phyloP scores from a whole-genome alignment of 371 early-diverging fungal species.

The Lichtheimia hyalospora region DNA sequence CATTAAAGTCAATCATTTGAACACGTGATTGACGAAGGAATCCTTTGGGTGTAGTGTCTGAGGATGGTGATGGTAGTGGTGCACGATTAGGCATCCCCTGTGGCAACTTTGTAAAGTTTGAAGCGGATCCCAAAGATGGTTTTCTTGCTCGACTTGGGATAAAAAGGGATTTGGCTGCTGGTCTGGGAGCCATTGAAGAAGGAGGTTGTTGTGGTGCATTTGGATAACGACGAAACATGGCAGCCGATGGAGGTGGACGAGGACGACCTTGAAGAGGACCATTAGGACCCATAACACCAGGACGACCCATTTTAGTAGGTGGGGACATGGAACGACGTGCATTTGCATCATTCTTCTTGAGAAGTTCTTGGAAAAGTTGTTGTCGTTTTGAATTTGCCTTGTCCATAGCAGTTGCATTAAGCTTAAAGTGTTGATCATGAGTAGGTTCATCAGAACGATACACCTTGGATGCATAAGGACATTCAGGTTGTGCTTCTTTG shows the following conservation, averaged over 20 bases:
- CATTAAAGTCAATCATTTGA: conserved; percentile 21
- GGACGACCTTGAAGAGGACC: neutral
- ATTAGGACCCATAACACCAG: too few species aligned
- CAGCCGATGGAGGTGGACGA: neutral
- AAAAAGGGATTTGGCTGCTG: neutral
- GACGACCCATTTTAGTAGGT: neutral
- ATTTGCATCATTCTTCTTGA: neutral
- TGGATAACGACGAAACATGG: too few species aligned
- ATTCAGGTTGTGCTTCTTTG: conserved; percentile 6
- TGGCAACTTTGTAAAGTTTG: neutral
- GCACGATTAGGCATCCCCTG: conserved; percentile 11
- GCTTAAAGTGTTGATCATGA: conserved; percentile 12
- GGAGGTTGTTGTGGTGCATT: neutral
- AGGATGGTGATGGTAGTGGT: neutral
- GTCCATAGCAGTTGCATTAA: neutral
- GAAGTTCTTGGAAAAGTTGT: neutral
- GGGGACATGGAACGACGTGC: neutral
- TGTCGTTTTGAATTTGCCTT: neutral
- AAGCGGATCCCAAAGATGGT: neutral
- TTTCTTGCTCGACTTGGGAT: neutral
- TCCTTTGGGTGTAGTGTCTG: conserved; percentile 11
- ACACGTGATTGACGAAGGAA: conserved; percentile 17
- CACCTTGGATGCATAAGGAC: conserved; percentile 6
- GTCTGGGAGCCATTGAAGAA: neutral
- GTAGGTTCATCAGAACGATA: conserved; percentile 14